These are phyloP conservation scores for Aspergillus viridinutans DNA, from an alignment of 2,329 filamentous ascomycete species.

Conservation along the genomic window DNA sequence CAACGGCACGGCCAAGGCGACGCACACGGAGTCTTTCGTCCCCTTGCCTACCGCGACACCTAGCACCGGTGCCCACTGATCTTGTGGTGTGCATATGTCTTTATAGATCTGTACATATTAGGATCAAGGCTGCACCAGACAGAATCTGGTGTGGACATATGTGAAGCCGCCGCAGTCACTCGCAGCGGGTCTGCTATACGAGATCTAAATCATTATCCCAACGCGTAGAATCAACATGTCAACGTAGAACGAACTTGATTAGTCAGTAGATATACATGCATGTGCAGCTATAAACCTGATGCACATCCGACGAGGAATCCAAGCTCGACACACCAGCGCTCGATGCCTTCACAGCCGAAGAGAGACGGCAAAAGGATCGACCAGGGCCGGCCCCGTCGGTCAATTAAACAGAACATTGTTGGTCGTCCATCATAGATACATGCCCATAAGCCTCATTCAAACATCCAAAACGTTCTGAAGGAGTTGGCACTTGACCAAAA, in stretches of 20 bases:
- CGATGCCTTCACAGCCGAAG: background rate
- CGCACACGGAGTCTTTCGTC: constrained; percentile 43
- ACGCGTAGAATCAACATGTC: background rate
- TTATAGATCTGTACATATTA: background rate
- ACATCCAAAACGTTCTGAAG: background rate
- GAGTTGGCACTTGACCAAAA: background rate
- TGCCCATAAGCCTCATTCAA: background rate
- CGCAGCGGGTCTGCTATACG: background rate
- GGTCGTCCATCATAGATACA: background rate
- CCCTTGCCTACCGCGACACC: constrained; percentile 25
- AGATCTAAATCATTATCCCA: background rate
- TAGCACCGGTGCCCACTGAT: background rate
- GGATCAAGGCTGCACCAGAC: background rate
- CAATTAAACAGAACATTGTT: background rate
- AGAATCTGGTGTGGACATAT: background rate
- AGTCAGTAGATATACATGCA: background rate
- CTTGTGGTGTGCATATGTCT: background rate
- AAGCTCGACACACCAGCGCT: background rate
- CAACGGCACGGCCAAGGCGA: constrained; percentile 38
- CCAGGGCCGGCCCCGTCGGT: background rate
- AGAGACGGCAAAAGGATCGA: background rate
- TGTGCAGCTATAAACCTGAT: background rate
- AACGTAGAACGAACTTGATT: background rate
- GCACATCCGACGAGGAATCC: background rate
- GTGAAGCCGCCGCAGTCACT: background rate